Evolutionary conservation across 495 filamentous ascomycete genomes (phyloP).

Genomic region (Xeromyces bisporus): DNA sequence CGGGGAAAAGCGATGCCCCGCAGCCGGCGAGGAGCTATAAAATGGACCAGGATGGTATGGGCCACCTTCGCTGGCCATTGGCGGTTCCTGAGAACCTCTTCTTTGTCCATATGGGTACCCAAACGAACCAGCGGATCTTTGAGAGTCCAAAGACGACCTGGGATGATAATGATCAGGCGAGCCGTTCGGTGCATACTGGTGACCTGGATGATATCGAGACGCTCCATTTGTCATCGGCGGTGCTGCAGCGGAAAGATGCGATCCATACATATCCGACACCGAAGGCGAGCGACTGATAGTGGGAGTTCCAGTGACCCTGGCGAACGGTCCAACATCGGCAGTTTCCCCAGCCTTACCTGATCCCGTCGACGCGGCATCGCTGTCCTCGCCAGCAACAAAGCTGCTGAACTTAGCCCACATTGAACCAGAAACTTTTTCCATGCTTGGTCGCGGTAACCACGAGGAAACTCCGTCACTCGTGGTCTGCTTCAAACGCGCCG

Average conservation of each 20-base stretch:
- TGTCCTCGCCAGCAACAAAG: conserved; percentile 86
- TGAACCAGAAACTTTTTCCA: conserved; percentile 79
- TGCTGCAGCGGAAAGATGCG: conserved; percentile 24
- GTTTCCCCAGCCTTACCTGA: conserved; percentile 38
- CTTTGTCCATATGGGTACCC: conserved; percentile 17
- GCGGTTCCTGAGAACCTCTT: conserved; percentile 24
- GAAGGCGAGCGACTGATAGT: conserved; percentile 70
- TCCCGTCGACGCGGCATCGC: conserved; percentile 40
- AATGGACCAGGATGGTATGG: conserved; percentile 13
- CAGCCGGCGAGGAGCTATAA: conserved; percentile 20
- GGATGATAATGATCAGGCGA: conserved; percentile 32
- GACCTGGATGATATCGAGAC: conserved; percentile 49
- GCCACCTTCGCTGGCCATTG: conserved; percentile 19
- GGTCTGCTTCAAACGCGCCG: conserved; percentile 64
- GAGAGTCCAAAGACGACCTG: conserved; percentile 31
- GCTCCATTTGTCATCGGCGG: conserved; percentile 23
- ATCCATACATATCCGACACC: conserved; percentile 56
- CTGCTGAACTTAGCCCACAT: conserved; percentile 86
- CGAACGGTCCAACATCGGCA: conserved; percentile 61
- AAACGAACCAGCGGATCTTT: conserved; percentile 22
- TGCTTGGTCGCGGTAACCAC: conserved; percentile 87
- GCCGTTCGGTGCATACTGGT: conserved; percentile 28
- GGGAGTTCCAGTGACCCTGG: conserved; percentile 62
- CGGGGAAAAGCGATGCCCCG: conserved; percentile 31
- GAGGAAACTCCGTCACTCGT: conserved; percentile 51